Evolutionary conservation across 306 rosid species (phyloP), one percentile per base, ranked within the genome.

Genomic region (Dalbergia cochinchinensis): DNA sequence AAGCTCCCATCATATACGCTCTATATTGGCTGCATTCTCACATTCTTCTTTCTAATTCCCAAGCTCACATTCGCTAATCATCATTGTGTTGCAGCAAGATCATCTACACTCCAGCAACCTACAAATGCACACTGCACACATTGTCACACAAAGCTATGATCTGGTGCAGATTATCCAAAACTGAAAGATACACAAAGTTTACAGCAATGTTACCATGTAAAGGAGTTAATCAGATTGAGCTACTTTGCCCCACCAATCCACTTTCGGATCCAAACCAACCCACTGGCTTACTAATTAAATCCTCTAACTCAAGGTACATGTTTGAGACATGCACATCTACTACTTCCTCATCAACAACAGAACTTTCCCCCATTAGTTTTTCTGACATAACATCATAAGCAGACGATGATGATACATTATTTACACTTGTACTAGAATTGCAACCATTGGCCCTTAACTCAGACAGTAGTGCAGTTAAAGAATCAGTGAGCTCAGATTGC

Each of bases 291-390:
- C 75, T 85, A 42, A 92, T 86, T 94, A 91, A 83, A 85, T 92
- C 94, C 89, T 91, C 97, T 76, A 91, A 73, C 62, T 94, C 94
- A 64, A 87, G 88, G 71, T 88, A 92, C 50, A 94, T 82, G 18
- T 83, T 86, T 0, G 91, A 83, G 85, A 87, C 95, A 78, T 87
- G 88, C 57, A 83, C 82, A 62, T 77, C 86, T 35, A 82, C 64
- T 50, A 73, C 89, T 75, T 76, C 88, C 72, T 41, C 10, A 54
- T 85, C 92, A 39, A 83, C 76, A 41, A 68, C 35, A 59, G 79
- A 61, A 55, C 47, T 85, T 14, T 88, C 92, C 22, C 69, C 63
- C 68, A 85, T 68, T 2, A 91, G 61, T 18, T 83, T 78, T 53
- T 91, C 93, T 0, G 93, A 86, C 90, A 87, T 35, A 35, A 75